A percentile compares a stretch with the other conserved stretches of the same genome.
These are phyloP conservation scores for Prunus mira DNA, from an alignment of 306 rosid species.

Conservation along the genomic window DNA sequence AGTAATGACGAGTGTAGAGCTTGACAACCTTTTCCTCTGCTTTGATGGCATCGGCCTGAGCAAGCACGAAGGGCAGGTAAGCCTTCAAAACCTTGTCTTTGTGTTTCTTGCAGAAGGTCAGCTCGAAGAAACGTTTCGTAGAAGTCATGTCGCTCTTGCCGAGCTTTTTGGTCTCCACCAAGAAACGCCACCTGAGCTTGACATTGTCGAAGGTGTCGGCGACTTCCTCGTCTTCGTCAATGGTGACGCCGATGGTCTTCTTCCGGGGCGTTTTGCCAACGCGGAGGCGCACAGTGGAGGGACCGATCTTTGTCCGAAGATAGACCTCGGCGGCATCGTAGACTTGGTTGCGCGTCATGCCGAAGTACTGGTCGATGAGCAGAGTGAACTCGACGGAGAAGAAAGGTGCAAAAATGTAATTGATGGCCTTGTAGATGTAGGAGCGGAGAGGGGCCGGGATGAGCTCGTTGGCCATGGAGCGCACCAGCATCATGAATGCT, in stretches of 20 bases:
- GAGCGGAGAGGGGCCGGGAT: constrained; percentile 22
- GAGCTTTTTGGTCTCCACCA: background rate
- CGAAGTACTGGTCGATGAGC: constrained; percentile 19
- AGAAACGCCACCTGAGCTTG: constrained; percentile 21
- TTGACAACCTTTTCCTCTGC: constrained; percentile 24
- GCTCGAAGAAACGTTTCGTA: constrained; percentile 21
- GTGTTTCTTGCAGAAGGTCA: constrained; percentile 25
- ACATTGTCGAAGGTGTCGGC: constrained; percentile 7
- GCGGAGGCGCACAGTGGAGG: constrained; percentile 20
- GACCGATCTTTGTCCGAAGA: constrained; percentile 26
- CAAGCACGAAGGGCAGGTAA: constrained; percentile 29
- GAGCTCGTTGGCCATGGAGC: constrained; percentile 18
- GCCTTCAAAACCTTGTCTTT: constrained; percentile 25
- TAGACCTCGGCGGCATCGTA: constrained; percentile 32
- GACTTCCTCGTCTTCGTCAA: constrained; percentile 24
- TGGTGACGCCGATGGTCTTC: constrained; percentile 23
- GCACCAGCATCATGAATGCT: constrained; percentile 28
- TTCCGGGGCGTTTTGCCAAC: constrained; percentile 27
- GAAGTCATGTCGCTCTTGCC: no score
- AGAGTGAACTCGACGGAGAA: constrained; percentile 20
- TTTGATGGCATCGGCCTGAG: constrained; percentile 16
- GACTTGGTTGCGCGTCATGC: constrained; percentile 34
- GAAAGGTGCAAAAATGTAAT: constrained; percentile 17
- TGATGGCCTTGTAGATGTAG: constrained; percentile 11
- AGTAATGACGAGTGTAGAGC: constrained; percentile 4